Evolutionary conservation across 805 yeast species (phyloP), one percentile per base, ranked within the genome.

Genomic region (Ogataea pini): DNA sequence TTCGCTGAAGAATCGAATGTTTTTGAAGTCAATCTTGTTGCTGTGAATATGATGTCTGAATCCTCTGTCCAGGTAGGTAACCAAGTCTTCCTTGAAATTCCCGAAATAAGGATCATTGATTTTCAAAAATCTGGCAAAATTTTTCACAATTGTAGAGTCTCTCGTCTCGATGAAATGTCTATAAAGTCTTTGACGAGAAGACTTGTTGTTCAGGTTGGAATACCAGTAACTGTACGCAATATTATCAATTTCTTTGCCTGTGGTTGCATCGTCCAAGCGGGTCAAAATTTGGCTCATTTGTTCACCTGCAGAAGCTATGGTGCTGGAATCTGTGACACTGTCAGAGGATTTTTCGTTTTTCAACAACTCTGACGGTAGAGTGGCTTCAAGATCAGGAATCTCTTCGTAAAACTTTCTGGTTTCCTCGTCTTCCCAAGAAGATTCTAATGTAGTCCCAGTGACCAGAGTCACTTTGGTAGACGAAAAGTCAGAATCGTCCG

Each of bases 111-210:
- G 68, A 33, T 73, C 72, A 57, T 83, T 78, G 10, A 82, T 75
- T n/a, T 85, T 85, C 22, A 89, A 65, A 61, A 90, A 86, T 46
- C 95, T 73, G 0, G 86, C 79, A 63, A 78, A 85, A 39, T 76
- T 71, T 48, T 69, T 75, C 24, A 77, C 65, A 51, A 71, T 73
- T 29, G 73, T 68, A 55, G 77, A 61, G 49, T 78, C 77, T 38
- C 71, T 64, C 40, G 75, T 69, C 18, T 78, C 79, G 5, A 73
- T 66, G 47, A 88, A 77, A 59, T 80, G 80, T 44, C 75, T 77
- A 42, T 79, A 59, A 7, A 90, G 60, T 54, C 89, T 72, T 53
- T 80, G 78, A 41, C 75, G 77, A 0, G 95, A 81, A 0, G 94
- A 90, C 62, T 85, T 88, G 59, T 86, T 87, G 60, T 84, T 78